A percentile compares a stretch with the other conserved stretches of the same genome.
These are phyloP conservation scores for Dacryopinax spathularia DNA, from an alignment of 768 basidiomycete genomes.

Conservation along the genomic window DNA sequence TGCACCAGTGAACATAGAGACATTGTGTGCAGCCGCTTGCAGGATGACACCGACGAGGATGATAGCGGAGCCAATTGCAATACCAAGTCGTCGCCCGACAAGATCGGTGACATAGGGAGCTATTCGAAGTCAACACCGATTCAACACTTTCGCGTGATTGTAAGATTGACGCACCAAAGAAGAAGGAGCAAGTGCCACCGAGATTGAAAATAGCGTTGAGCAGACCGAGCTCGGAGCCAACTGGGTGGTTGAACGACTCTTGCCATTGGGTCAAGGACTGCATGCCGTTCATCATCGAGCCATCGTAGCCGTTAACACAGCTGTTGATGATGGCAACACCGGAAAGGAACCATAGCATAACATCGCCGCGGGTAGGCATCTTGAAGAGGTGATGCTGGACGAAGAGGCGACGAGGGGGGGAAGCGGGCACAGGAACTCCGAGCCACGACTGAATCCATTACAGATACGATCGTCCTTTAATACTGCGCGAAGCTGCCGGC, in stretches of 20 bases:
- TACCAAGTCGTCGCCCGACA: slow-evolving; percentile 49
- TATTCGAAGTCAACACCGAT: too few species aligned
- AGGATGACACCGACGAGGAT: slow-evolving; percentile 55
- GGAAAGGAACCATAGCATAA: slow-evolving; percentile 1
- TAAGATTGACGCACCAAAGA: slow-evolving; percentile 4
- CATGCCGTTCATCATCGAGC: slow-evolving; percentile 34
- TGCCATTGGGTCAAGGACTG: slow-evolving; percentile 55
- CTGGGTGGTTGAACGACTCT: slow-evolving; percentile 44
- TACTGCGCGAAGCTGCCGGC: background rate
- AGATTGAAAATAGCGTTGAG: slow-evolving; percentile 43
- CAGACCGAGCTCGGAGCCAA: slow-evolving; percentile 44
- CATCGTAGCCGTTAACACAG: slow-evolving; percentile 3
- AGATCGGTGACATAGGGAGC: slow-evolving; percentile 45
- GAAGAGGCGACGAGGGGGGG: background rate
- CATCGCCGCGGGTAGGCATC: background rate
- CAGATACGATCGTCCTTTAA: background rate
- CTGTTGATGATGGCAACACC: background rate
- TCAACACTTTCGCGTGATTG: too few species aligned
- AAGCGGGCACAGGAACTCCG: background rate
- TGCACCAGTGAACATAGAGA: slow-evolving; percentile 69
- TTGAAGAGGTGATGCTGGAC: background rate
- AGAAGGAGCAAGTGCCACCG: slow-evolving; percentile 3
- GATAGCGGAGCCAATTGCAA: slow-evolving; percentile 55
- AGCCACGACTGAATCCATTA: background rate
- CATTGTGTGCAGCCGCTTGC: slow-evolving; percentile 56